Conservation (phyloP, 2,329 filamentous ascomycete species). For the Gaeumannomyces tritici region DNA sequence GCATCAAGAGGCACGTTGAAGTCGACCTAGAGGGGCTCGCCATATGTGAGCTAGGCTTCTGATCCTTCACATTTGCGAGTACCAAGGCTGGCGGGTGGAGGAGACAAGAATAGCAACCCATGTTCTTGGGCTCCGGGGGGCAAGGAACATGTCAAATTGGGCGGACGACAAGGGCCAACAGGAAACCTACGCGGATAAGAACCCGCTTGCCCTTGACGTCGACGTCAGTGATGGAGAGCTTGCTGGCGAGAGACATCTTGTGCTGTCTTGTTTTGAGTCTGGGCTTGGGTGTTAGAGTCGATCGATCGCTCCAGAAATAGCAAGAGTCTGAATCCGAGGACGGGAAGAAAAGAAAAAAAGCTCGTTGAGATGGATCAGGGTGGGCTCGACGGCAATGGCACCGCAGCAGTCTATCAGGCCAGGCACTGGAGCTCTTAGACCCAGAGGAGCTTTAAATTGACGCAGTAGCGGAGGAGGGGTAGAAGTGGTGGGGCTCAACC, state of each 20-base stretch:
- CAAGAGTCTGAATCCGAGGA: neutral
- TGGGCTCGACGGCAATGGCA: neutral
- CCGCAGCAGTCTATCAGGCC: neutral
- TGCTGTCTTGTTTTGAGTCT: constrained; percentile 2
- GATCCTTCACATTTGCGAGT: neutral
- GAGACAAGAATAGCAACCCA: neutral
- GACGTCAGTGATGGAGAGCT: constrained; percentile 92
- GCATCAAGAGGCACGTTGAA: constrained; percentile 98
- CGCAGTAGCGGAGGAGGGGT: constrained; percentile 1
- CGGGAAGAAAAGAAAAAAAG: neutral
- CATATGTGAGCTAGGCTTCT: neutral
- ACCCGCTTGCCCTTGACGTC: constrained; percentile 98
- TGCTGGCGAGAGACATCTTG: constrained; percentile 95
- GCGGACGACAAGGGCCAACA: neutral
- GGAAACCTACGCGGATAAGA: constrained; percentile 61
- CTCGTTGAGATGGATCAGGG: neutral
- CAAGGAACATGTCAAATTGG: neutral
- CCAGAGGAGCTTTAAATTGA: constrained; percentile 2
- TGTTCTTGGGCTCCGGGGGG: constrained; percentile 31
- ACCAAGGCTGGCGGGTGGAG: neutral
- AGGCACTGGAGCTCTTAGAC: neutral
- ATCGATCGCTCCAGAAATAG: neutral
- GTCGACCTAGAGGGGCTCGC: constrained; percentile 55
- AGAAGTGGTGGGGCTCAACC: constrained; percentile 1
- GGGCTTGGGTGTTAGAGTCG: constrained; percentile 12